Evolutionary conservation across 192 early-diverging fungal genomes (phyloP), one percentile per base, ranked within the genome.

Genomic region (Physocladia obscura): DNA sequence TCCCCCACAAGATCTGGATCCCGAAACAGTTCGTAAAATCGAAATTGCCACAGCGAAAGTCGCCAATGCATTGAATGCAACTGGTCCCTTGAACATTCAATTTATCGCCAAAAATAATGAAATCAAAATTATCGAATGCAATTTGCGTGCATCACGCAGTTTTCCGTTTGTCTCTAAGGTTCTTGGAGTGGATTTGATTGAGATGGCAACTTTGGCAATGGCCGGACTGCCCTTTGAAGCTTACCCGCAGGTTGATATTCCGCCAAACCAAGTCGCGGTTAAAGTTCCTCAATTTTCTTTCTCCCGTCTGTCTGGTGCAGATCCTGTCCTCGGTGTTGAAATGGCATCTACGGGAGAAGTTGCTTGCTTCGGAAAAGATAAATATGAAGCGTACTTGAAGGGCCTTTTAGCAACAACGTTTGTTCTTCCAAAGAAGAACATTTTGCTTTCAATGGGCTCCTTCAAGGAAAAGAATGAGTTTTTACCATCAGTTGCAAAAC

Each of bases 341-440:
- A 99, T 98, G 96, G 97, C 97, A 27, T 98, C 96, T 4, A 99
- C 97, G 2, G 97, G 97, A 74, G 97, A 98, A 84, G 97, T 99
- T 29, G 97, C 97, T 4, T 97, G 93, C 74, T 98, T 99, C 74
- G 96, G 97, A 30, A 87, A 88, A 57, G 91, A 95, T 81, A 98
- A 98, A 87, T 97, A 98, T 81, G 93, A 95, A 62, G 97, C 97
- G 22, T 98, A 99, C 78, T 81, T 97, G 63, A 97, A 97, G 88
- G 93, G 94, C 0, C 76, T 97, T 69, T 74, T 97, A 32, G 90
- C 97, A 39, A 99, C 95, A 26, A 92, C 93, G 2, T 94, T 99
- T 78, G 84, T 81, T 37, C 81, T 94, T 51, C 97, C 97, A 49
- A 88, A 94, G 81, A 94, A 95, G 88, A 99, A 99, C 82, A 86